Base-by-base conservation (phyloP, 441 rosid genomes). In the Breynia disticha region DNA sequence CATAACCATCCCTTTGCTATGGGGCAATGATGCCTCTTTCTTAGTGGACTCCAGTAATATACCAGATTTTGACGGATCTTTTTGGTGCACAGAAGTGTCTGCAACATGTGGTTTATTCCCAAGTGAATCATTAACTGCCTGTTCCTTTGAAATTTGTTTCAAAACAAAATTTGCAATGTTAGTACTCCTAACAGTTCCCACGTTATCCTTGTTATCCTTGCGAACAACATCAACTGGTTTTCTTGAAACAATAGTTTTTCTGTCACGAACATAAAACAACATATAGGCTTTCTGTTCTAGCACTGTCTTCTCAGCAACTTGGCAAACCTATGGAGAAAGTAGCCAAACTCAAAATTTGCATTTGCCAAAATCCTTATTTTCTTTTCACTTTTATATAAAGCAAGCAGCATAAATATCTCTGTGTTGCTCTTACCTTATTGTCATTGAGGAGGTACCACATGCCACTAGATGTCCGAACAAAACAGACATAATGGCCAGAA, bases 371-470 rank as follows among this genome's bases (percentile, higher is more conserved):
- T 24, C 32, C 32, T 24, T 24, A 7, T 24, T 24, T 24, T 2
- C 32, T 24, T 24, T 7, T 24, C 32, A 7, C 32, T 24, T 24
- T 2, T 24, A 3, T 2, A 7, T 24, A 7, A 3, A 24, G 7
- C 32, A 24, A 2, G 32, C 32, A 24, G 7, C 32, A 24, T 24
- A 2, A 39, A 14, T 39, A 10, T 39, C 32, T 49, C 49, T 52
- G 16, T 6, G 24, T 49, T 9, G 11, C 35, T 37, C 57, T 32
- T 81, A 88, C 98, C 88, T 75, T 67, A 51, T 86, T 87, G 71
- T 93, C 99, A 55, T 93, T 90, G 46, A 93, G 97, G 48, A 81
- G 81, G 76, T 89, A 71, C 99, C 99, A 93, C 73, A 78, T 76
- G 67, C 94, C 89, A 66, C 79, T 87, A 53, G 99, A 81, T 32